These are phyloP conservation scores for Chrysosphaeria jannelii DNA, from an alignment of 2,329 filamentous ascomycete species.

Conservation along the genomic window DNA sequence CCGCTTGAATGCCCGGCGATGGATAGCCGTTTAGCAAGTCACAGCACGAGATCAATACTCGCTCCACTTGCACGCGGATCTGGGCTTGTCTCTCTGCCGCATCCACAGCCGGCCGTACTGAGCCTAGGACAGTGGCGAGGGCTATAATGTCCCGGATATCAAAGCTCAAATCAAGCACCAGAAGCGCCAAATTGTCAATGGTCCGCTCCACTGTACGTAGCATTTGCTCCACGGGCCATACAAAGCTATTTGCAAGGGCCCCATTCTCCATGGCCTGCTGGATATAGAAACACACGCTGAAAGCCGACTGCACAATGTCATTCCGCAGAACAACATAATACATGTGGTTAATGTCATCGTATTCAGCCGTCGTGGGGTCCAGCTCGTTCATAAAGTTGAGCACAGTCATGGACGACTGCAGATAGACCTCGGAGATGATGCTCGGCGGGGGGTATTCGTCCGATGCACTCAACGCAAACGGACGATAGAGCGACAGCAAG, in stretches of 20 bases:
- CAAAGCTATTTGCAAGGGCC: conserved; percentile 1
- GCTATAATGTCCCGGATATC: conserved; percentile 6
- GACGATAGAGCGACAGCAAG: conserved; percentile 20
- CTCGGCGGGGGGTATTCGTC: conserved; percentile 16
- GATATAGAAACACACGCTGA: conserved; percentile 25
- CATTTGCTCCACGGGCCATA: conserved; percentile 5
- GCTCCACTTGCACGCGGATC: conserved; percentile 4
- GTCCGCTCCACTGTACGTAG: conserved; percentile 5
- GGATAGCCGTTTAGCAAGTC: too few species aligned
- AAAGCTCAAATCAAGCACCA: conserved; percentile 5
- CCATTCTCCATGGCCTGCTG: conserved; percentile 7
- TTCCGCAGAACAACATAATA: conserved; percentile 21
- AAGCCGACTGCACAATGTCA: conserved; percentile 22
- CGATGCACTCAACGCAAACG: conserved; percentile 19
- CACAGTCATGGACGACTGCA: conserved; percentile 23
- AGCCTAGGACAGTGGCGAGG: conserved; percentile 5
- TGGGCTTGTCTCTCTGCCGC: conserved; percentile 4
- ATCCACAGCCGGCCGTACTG: conserved; percentile 5
- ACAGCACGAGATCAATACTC: too few species aligned
- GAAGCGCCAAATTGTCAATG: conserved; percentile 4
- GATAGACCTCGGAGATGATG: conserved; percentile 17
- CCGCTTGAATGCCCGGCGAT: too few species aligned
- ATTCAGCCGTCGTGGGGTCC: conserved; percentile 16
- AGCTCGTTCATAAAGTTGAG: conserved; percentile 23
- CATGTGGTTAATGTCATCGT: conserved; percentile 18